Base-by-base conservation (phyloP, 345 rosid species). In the Lepidium africanum region DNA sequence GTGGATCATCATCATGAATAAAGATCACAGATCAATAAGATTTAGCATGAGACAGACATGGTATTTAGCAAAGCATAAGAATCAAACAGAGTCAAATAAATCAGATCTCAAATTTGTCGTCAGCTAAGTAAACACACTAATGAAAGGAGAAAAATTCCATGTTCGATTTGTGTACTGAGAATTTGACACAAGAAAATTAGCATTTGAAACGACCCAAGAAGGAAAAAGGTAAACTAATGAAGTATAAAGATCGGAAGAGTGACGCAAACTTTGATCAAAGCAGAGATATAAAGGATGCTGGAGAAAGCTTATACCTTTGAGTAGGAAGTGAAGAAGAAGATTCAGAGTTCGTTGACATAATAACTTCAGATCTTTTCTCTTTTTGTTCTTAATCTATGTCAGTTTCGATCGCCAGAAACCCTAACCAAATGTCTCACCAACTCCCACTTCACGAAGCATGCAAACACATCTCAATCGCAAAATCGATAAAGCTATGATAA, bases 301-400 rank as follows among this genome's bases (percentile, higher is more conserved):
- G 11, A 2, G 4, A 19, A 35, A 47, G 50, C 15, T 59, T 33
- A 17, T 42, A 70, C 75, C 75, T 71, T 62, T 71, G 75, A 61
- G 55, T 6, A 71, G 54, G 75, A 42, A 71, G 63, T 14, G 75
- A 52, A 42, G 68, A 48, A 21, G 75, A 56, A 15, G 72, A 33
- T 41, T 42, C 39, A 41, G 19, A 33, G 69, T 42, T 61, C 2
- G 14, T 70, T 52, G 74, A 61, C 74, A 70, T 60, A 8, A 70
- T 60, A 8, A 5, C 23, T 12, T 4, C 2, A 65, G 70, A 65
- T 65, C 59, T 65, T 27, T 14, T 13, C 23, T n/a, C 3, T 25
- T 23, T 4, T 57, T 17, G 2, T 58, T 5, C 13, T 16, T 7
- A 41, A 30, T 52, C 54, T 62, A 5, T 1, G 1, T 5, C 21